Base-by-base conservation (phyloP, 768 basidiomycete genomes). In the Rhodotorula babjevae region DNA sequence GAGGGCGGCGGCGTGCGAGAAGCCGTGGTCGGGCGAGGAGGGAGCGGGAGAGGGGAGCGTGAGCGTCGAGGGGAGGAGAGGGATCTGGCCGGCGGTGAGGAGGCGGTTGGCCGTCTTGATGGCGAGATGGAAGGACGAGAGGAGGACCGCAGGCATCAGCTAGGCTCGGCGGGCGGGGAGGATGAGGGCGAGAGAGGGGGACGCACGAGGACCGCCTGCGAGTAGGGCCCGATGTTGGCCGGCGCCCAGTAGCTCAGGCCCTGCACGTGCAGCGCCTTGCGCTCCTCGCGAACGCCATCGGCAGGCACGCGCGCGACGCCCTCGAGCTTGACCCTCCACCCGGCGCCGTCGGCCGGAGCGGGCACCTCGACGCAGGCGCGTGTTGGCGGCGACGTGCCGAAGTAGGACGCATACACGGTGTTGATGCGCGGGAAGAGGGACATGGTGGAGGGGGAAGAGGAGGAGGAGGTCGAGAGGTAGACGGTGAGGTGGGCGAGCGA, bases 221-320 rank as follows among this genome's bases (percentile, higher is more conserved):
- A 96, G 81, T 99, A 99, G 9, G 96, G 96, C 0, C 96, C 96
- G 66, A 99, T 98, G 80, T 98, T 99, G 18, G 96, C 96, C 21
- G 96, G 93, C 40, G 94, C 96, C 96, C 96, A 99, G 79, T 98
- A 97, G 81, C 95, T 97, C 73, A 97, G 79, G 16, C 93, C 86
- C 81, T 98, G 96, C 4, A 99, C 96, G 79, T 99, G 96, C 58
- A 98, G 84, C 0, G 91, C 89, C 67, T 86, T 86, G 57, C 94
- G 27, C 47, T 67, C 55, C 2, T 52, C 58, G 23, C 36, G n/a
- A n/a, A n/a, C n/a, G n/a, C n/a, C n/a, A n/a, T 67, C 78, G 61
- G 33, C 47, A 9, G 82, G 82, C 10, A 82, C 79, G 79, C 85
- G 90, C n/a, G 92, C 92, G n/a, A 90, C 81, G 73, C 89, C 91